Percentiles rank a stretch among this genome's conserved stretches.
phyloP scores from a whole-genome alignment of 805 yeast species.

The Lipomyces chichibuensis region DNA sequence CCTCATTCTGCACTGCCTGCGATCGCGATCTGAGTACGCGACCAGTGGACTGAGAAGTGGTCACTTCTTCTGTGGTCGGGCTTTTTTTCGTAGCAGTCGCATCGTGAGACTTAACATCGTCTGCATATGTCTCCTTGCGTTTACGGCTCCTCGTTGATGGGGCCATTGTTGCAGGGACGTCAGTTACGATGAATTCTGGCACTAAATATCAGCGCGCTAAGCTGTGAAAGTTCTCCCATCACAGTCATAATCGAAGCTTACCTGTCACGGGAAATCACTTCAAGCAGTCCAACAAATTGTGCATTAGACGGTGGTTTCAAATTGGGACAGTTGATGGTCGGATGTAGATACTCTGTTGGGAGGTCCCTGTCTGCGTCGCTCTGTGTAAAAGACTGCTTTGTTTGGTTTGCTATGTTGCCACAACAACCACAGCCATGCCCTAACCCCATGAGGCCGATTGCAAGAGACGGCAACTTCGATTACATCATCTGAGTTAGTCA shows the following conservation, averaged over 20 bases:
- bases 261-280: neutral
- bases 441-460: neutral
- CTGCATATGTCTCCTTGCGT: neutral
- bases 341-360: neutral
- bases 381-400: neutral
- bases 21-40: conserved; percentile 1
- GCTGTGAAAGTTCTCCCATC: neutral
- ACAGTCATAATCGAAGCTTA: neutral
- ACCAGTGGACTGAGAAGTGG: neutral
- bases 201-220: neutral
- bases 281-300: neutral
- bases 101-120: neutral
- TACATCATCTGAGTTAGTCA: too few relatives aligned
- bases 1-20: neutral
- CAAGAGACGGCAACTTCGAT: too few relatives aligned
- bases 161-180: conserved; percentile 2
- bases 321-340: neutral
- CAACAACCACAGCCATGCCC: neutral
- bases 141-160: conserved; percentile 10
- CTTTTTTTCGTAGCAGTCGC: neutral
- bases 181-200: neutral
- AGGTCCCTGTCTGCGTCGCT: neutral
- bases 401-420: neutral
- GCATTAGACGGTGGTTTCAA: neutral
- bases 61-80: neutral